Conservation (phyloP, 768 basidiomycete species). For the Tylopilus sp. region DNA sequence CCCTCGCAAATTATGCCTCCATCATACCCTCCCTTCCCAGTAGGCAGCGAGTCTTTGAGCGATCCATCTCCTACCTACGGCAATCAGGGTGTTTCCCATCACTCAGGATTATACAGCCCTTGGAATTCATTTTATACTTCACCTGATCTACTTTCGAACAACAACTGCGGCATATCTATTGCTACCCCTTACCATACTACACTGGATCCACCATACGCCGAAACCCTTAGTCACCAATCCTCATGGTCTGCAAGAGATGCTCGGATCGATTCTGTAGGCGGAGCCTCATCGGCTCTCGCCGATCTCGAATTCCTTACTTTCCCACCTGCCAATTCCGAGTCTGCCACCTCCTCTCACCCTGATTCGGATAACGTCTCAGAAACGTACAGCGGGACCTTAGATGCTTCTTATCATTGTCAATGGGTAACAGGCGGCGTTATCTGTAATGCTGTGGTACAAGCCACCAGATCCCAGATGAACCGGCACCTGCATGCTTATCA, state of each 20-base stretch:
- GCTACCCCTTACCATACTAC: background rate
- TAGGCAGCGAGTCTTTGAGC: background rate
- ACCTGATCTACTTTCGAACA: background rate
- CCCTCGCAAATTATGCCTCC: background rate
- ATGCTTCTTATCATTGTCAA: constrained; percentile 15
- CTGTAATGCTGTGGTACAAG: constrained; percentile 19
- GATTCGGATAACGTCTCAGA: background rate
- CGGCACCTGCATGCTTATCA: constrained; percentile 25
- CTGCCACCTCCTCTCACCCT: background rate
- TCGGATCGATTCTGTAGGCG: constrained; percentile 1
- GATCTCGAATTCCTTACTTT: background rate
- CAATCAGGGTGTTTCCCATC: background rate
- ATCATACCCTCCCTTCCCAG: background rate
- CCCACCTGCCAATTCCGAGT: background rate
- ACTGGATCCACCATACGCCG: background rate
- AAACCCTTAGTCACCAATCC: background rate
- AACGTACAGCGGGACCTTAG: background rate
- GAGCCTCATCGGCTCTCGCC: background rate
- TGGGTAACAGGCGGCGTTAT: constrained; percentile 13
- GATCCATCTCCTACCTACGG: background rate
- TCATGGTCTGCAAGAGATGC: background rate
- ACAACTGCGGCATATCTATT: background rate
- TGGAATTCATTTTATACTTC: constrained; percentile 6
- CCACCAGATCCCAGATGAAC: constrained; percentile 24
- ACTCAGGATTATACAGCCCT: background rate